Percentiles rank a stretch among this genome's conserved stretches.
Evolutionary conservation across 768 basidiomycete species (phyloP).

Genomic region (Mycena belliarum): DNA sequence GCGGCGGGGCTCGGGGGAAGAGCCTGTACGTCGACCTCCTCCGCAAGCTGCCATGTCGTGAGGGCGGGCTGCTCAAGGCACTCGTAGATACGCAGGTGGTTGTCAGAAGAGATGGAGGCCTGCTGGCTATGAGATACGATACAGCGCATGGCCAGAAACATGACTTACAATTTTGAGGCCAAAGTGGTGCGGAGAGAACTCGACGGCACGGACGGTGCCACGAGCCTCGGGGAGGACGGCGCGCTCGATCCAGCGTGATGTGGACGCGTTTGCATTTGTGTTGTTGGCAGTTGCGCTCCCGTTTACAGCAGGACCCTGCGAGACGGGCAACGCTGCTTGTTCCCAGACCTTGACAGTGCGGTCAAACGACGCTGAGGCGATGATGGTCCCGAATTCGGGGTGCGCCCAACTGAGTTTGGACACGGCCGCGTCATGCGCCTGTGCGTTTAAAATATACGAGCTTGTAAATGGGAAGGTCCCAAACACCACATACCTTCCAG

Average conservation of each 20-base stretch:
- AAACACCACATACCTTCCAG: slow-evolving; percentile 93
- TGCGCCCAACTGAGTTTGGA: slow-evolving; percentile 88
- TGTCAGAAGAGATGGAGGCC: slow-evolving; percentile 91
- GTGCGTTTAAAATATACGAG: not conserved
- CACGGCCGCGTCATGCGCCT: slow-evolving; percentile 96
- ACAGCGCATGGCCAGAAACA: not conserved
- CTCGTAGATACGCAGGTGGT: slow-evolving; percentile 85
- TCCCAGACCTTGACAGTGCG: slow-evolving; percentile 94
- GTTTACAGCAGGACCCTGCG: slow-evolving; percentile 31
- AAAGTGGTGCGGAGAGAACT: slow-evolving; percentile 86
- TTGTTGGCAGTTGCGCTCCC: slow-evolving; percentile 4
- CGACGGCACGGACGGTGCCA: slow-evolving; percentile 82
- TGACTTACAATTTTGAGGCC: slow-evolving; percentile 81
- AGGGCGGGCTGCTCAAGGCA: slow-evolving; percentile 78
- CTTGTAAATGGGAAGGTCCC: slow-evolving; percentile 24
- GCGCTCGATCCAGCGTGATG: slow-evolving; percentile 70
- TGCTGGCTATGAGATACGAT: slow-evolving; percentile 37
- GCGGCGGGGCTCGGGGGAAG: slow-evolving; percentile 50
- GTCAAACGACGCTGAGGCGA: slow-evolving; percentile 89
- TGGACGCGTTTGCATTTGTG: slow-evolving; percentile 12
- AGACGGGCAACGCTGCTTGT: slow-evolving; percentile 42
- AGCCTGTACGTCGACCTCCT: slow-evolving; percentile 73
- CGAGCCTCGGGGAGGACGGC: slow-evolving; percentile 80
- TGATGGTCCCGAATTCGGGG: slow-evolving; percentile 85
- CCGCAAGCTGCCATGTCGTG: slow-evolving; percentile 70